phyloP scores from a whole-genome alignment of 108 stramenopile species.

The Epipyxis sp. region DNA sequence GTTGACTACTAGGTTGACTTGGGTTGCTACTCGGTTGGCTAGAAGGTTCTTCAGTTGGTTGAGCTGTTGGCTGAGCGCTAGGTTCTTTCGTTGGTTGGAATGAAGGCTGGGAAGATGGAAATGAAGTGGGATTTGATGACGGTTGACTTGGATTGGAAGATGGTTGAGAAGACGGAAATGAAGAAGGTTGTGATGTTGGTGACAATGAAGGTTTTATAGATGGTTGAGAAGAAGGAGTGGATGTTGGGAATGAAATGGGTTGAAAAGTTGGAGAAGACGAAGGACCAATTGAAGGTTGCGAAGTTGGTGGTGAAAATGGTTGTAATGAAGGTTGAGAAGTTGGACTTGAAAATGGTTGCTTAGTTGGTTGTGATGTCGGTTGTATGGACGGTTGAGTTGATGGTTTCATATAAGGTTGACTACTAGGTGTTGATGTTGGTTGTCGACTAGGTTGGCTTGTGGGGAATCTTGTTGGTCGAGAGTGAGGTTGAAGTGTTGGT shows the following conservation, averaged over 20 bases:
- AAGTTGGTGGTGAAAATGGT: background rate
- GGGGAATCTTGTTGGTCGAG: background rate
- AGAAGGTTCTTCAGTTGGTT: conserved; percentile 4
- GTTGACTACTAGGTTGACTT: background rate
- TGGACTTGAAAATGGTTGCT: background rate
- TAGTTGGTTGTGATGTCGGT: background rate
- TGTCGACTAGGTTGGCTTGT: background rate
- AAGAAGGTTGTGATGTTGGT: conserved; percentile 8
- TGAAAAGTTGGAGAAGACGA: background rate
- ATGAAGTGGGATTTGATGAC: background rate
- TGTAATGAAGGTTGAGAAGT: background rate
- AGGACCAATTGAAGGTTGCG: background rate
- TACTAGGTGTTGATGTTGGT: background rate
- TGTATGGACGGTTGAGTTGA: background rate
- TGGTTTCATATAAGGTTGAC: background rate
- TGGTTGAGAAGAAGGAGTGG: background rate
- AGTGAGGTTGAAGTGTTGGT: background rate
- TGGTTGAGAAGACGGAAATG: background rate
- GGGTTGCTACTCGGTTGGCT: conserved; percentile 10
- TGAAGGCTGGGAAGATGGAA: background rate
- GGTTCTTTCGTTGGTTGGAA: background rate
- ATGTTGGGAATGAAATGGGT: background rate
- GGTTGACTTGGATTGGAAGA: conserved; percentile 4
- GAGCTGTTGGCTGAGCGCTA: background rate
- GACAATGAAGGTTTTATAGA: background rate